Percentiles rank a stretch among this genome's conserved stretches.
phyloP scores from a whole-genome alignment of 129 eudicot genomes.

The Saussurea involucrata region DNA sequence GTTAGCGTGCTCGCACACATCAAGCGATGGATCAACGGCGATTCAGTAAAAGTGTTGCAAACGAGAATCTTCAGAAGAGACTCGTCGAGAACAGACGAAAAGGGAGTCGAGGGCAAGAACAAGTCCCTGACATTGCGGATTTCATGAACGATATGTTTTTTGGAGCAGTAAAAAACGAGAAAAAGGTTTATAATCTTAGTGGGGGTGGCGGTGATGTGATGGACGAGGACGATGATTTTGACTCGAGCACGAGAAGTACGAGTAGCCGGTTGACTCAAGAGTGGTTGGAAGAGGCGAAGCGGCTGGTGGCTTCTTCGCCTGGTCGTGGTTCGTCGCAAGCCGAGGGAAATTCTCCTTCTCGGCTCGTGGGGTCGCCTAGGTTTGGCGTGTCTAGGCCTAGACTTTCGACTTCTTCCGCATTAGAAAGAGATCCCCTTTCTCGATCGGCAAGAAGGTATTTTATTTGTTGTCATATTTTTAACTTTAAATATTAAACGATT shows the following conservation, averaged over 20 bases:
- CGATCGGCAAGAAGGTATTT: constrained; percentile 80
- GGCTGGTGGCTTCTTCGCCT: constrained; percentile 76
- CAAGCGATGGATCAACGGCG: constrained; percentile 43
- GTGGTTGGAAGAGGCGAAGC: constrained; percentile 81
- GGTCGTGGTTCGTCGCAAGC: constrained; percentile 36
- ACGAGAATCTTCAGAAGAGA: constrained; percentile 47
- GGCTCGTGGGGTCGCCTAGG: constrained; percentile 53
- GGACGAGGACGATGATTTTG: constrained; percentile 43
- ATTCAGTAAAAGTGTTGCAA: constrained; percentile 38
- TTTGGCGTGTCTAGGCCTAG: constrained; percentile 49
- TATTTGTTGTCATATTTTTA: not conserved
- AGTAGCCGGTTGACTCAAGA: constrained; percentile 70
- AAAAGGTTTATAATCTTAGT: constrained; percentile 58
- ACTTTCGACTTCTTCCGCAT: constrained; percentile 31
- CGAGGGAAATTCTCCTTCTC: constrained; percentile 52
- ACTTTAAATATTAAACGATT: not conserved
- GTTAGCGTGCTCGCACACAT: not conserved
- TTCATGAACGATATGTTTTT: constrained; percentile 84
- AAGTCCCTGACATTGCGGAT: constrained; percentile 75
- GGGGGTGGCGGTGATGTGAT: constrained; percentile 20
- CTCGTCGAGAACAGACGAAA: constrained; percentile 35
- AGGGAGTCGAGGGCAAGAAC: constrained; percentile 37
- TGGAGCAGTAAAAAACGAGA: constrained; percentile 40
- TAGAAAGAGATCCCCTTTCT: constrained; percentile 56
- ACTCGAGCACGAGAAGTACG: constrained; percentile 59